Evolutionary conservation across 129 eudicot species (phyloP), one percentile per base, ranked within the genome.

Genomic region (Kitagawia praeruptora): DNA sequence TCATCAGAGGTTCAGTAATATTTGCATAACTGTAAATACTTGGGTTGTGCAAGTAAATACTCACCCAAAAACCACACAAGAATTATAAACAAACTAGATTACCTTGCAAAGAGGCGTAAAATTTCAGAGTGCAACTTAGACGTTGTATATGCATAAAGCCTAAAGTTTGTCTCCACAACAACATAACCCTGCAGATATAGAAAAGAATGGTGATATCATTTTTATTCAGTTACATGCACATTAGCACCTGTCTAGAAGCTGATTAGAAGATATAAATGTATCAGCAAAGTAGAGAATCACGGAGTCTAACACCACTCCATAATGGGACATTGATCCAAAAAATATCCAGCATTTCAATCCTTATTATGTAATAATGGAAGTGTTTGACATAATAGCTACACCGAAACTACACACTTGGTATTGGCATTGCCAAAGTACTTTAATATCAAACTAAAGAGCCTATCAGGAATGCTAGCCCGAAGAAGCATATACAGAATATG

Each of bases 121-220:
- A 95, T 89, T 84, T 95, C 98, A 76, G 91, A 90, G 74, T 95
- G 98, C 78, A 95, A 78, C 85, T 92, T 92, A 47, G 98, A 95
- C 61, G 92, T 84, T 69, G 98, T 87, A 87, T 95, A 95, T 71
- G 98, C 98, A 80, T 95, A 95, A 79, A 92, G 70, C 88, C 98
- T 88, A 81, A 95, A 95, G 85, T 95, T 92, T 9, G 98, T 95
- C 81, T 95, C 98, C 87, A 95, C 93, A 14, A 92, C 98, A 73
- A 95, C 91, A 80, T 87, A 90, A 46, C 98, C 98, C 98, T 94
- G 93, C 19, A 19, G 53, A 64, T 75, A 75, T 44, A 53, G 14
- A 41, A 38, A 23, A 2, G 3, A 74, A 34, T 31, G 51, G 78
- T 70, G 75, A 79, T 79, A 54, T 42, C 15, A 58, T 48, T 15